Evolutionary conservation across 2,329 filamentous ascomycete species (phyloP), one percentile per base, ranked within the genome.

Genomic region (Pseudocercospora cruenta): DNA sequence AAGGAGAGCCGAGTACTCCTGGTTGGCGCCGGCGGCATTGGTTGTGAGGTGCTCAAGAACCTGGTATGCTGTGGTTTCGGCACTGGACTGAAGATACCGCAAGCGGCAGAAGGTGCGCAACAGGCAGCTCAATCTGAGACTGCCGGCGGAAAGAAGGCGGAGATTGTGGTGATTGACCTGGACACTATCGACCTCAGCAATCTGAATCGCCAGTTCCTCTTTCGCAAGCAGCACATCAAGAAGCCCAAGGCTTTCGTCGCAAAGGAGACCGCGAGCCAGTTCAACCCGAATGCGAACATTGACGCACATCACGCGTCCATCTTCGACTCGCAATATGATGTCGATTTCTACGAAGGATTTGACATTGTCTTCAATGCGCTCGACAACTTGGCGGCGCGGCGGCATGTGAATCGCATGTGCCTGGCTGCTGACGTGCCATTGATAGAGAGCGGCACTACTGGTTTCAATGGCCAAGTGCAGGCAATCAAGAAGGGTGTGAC

Each of bases 111-210:
- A 26, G 64, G 57, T 8, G 55, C 43, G 24, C 67, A 66, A 22
- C 33, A 57, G 33, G 33, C 58, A 12, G 60, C 39, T 51, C 55
- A 51, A 21, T 24, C 45, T 33, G 51, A 65, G 28, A 3, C 33
- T 26, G n/a, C 24, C 66, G 6, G 47, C 45, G 16, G 59, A 58
- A 64, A 65, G 60, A 72, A 72, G 64, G 71, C 74, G 4, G 91
- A 97, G 81, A 89, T 98, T 59, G 92, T 97, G 79, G 90, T 98
- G 54, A 93, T 99, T 72, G 95, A 99, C 79, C 91, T 99, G 67
- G 95, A 99, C 79, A 99, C 95, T 0, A 98, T 99, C 81, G 95
- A 99, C 77, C 86, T 99, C 22, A 97, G 93, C 81, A 99, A 99
- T 77, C 86, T 99, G 59, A 99, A 99, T 75, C 91, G 95, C 63